Evolutionary conservation across 2,329 filamentous ascomycete genomes (phyloP), one percentile per base, ranked within the genome.

Genomic region (Venturia nashicola): DNA sequence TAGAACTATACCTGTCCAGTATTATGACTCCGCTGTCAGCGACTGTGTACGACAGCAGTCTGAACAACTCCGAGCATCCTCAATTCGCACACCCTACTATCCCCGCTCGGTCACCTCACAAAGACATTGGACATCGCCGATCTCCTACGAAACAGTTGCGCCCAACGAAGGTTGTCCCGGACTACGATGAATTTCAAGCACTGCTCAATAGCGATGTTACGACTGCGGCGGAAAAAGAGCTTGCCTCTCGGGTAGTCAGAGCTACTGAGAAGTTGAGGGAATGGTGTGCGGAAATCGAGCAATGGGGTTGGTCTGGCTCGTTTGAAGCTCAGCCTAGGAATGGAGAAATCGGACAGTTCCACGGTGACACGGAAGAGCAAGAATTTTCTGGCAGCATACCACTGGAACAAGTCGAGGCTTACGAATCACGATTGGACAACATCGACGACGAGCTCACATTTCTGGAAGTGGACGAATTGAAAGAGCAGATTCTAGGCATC

Each of bases 401-500:
- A 0, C 81, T 82, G 2, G 74, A 79, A 18, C 80, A 88, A 44
- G 84, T 95, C 1, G 75, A 81, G 59, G 77, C 78, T 61, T 92
- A 94, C 73, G 89, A 94, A 70, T 77, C 74, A 64, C 84, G 92
- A 46, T 79, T 95, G 14, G 86, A 89, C 62, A 83, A 89, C 67
- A 95, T 97, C 65, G 81, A 79, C 16, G 78, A 81, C 55, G 85
- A 86, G 64, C 78, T 94, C 77, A 84, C 89, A 64, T 81, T 83
- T 46, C 78, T 94, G 61, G 84, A 89, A 63, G 79, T 95, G 46
- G 90, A 97, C 70, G 91, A 95, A 67, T 86, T 99, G 72, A 97
- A 99, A 77, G 85, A 83, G 55, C 89, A 93, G 71, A 89, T 97
- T 68, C 78, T 97, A 67, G 86, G 88, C 74, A 89, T 89, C 70